Evolutionary conservation across 495 filamentous ascomycete species (phyloP).

Genomic region (Daldinia bambusicola): DNA sequence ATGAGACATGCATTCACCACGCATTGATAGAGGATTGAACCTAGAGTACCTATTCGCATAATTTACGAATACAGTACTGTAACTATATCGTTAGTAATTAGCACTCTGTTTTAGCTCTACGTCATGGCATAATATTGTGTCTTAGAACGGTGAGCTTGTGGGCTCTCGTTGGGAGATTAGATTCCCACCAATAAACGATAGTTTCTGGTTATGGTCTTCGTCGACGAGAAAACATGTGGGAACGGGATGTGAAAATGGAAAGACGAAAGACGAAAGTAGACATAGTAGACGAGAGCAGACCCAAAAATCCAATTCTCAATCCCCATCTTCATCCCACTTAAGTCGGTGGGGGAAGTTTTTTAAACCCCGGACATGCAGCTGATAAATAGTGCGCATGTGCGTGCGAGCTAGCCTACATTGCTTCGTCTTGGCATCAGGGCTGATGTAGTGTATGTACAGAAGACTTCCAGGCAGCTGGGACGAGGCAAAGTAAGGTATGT

Average conservation of each 20-base stretch:
- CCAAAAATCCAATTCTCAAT: slow-evolving; percentile 4
- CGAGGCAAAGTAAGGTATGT: neutral
- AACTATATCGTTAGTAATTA: slow-evolving; percentile 16
- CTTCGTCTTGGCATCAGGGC: slow-evolving; percentile 29
- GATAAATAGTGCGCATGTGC: slow-evolving; percentile 14
- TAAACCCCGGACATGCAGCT: slow-evolving; percentile 30
- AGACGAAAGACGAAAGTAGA: neutral
- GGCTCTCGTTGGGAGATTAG: slow-evolving; percentile 2
- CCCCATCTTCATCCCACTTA: slow-evolving; percentile 16
- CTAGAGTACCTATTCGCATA: neutral
- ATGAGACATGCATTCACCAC: slow-evolving; percentile 38
- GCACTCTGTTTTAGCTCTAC: slow-evolving; percentile 26
- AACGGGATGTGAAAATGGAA: neutral
- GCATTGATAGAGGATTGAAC: slow-evolving; percentile 34
- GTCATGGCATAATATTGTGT: slow-evolving; percentile 18
- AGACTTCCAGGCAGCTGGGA: slow-evolving; percentile 21
- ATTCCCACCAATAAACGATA: neutral
- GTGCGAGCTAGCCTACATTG: slow-evolving; percentile 13
- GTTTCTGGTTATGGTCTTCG: neutral
- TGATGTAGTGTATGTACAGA: slow-evolving; percentile 17
- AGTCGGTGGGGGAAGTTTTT: slow-evolving; percentile 11
- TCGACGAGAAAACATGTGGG: neutral
- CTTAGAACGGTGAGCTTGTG: neutral
- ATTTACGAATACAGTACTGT: neutral
- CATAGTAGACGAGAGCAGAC: neutral